A percentile compares a stretch with the other conserved stretches of the same genome.
Conservation (phyloP, 2,329 filamentous ascomycete species). For the Paraphaeosphaeria sporulosa region DNA sequence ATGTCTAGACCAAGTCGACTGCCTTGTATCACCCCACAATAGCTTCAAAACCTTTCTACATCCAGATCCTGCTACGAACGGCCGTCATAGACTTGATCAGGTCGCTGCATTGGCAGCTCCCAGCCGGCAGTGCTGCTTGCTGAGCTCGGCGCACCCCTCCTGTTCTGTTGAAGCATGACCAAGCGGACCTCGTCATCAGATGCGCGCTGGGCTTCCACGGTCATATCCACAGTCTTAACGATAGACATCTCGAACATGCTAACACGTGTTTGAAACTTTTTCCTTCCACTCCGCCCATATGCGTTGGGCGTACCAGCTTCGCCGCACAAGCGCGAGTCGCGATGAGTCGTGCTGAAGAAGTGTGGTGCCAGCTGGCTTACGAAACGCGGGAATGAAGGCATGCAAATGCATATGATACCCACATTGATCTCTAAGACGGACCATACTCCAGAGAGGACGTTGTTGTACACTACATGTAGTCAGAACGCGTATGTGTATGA, state of each 20-base stretch:
- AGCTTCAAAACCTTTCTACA: no score
- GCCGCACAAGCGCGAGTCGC: neutral
- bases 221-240: neutral
- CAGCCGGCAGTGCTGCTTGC: neutral
- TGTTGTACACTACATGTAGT: conserved; percentile 32
- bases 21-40: no score
- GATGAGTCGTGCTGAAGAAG: conserved; percentile 10
- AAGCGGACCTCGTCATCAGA: neutral
- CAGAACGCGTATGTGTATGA: neutral
- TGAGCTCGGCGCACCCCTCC: neutral
- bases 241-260: neutral
- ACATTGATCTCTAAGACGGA: conserved; percentile 24
- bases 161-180: neutral
- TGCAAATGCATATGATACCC: conserved; percentile 27
- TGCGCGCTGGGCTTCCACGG: neutral
- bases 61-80: neutral
- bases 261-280: neutral
- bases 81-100: neutral
- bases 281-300: neutral
- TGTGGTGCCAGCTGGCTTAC: conserved; percentile 42
- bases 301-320: neutral
- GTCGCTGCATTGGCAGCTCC: neutral
- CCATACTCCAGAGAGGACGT: conserved; percentile 24
- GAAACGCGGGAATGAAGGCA: conserved; percentile 25
- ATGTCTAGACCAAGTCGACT: no score